Evolutionary conservation across 176 grass and related monocot genomes (phyloP).

Genomic region (Aechmea fasciata): DNA sequence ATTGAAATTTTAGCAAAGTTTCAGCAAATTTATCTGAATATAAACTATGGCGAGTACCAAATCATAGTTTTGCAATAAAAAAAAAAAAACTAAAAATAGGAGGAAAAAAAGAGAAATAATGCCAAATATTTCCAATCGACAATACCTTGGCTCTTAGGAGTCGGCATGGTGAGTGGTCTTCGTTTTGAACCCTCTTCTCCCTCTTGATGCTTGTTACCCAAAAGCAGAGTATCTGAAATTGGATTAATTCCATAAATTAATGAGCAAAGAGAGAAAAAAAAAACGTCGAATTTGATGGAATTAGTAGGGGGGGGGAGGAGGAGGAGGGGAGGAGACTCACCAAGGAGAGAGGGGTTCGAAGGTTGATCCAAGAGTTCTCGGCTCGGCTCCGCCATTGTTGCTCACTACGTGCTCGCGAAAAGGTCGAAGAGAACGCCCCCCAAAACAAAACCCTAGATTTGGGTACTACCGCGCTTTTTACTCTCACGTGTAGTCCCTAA

Average conservation of each 20-base stretch:
- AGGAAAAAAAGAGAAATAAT: not conserved
- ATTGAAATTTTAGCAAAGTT: too few relatives aligned
- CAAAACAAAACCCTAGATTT: too few relatives aligned
- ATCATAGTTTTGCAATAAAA: too few relatives aligned
- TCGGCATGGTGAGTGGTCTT: conserved; percentile 12
- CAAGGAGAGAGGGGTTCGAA: conserved; percentile 29
- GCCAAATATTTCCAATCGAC: not conserved
- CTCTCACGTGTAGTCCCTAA: too few relatives aligned
- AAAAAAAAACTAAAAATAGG: not conserved
- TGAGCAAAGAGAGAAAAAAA: not conserved
- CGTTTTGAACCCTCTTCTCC: conserved; percentile 18
- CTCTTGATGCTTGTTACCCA: conserved; percentile 11
- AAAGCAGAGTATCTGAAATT: conserved; percentile 41
- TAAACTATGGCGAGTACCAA: too few relatives aligned
- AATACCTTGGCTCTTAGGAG: conserved; percentile 61
- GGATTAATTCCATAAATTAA: not conserved
- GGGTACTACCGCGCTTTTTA: too few relatives aligned
- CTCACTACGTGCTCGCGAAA: not conserved
- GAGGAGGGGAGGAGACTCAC: not conserved
- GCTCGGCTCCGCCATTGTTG: conserved; percentile 44
- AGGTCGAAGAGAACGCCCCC: too few relatives aligned
- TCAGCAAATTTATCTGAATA: too few relatives aligned
- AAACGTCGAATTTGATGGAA: not conserved
- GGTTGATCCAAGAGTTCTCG: conserved; percentile 43
- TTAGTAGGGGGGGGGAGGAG: not conserved